A percentile compares a stretch with the other conserved stretches of the same genome.
phyloP scores from a whole-genome alignment of 2,329 filamentous ascomycete genomes.

The Delphinella strobiligena region DNA sequence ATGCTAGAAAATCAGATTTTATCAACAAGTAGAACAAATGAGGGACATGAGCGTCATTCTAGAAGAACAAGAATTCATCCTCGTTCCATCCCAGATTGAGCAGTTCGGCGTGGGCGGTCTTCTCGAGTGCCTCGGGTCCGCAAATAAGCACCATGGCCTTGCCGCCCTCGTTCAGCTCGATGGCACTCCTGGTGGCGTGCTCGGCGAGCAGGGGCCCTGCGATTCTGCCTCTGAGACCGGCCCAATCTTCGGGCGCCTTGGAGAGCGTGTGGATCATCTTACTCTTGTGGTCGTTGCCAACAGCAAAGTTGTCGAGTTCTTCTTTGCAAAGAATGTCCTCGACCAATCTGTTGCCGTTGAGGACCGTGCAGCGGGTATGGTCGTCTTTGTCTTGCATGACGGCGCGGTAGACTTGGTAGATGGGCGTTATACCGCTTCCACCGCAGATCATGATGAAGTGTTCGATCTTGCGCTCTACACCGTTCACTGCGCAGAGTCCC shows the following conservation, averaged over 20 bases:
- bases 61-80: slow-evolving; percentile 67
- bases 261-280: slow-evolving; percentile 59
- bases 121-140: slow-evolving; percentile 66
- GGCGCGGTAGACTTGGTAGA: slow-evolving; percentile 70
- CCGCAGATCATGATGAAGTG: slow-evolving; percentile 78
- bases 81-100: slow-evolving; percentile 57
- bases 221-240: slow-evolving; percentile 56
- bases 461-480: slow-evolving; percentile 43
- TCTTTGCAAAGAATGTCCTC: slow-evolving; percentile 71
- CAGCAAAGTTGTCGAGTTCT: slow-evolving; percentile 56
- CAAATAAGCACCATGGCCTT: slow-evolving; percentile 61
- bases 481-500: slow-evolving; percentile 51
- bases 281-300: slow-evolving; percentile 43
- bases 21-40: no score
- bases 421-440: slow-evolving; percentile 84
- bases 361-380: slow-evolving; percentile 54
- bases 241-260: slow-evolving; percentile 52
- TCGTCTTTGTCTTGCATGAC: slow-evolving; percentile 55
- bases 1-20: no score
- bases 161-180: slow-evolving; percentile 27
- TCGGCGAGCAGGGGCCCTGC: slow-evolving; percentile 48
- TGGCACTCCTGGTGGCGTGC: slow-evolving; percentile 32
- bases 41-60: slow-evolving; percentile 7
- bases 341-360: slow-evolving; percentile 66
- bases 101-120: slow-evolving; percentile 46